Evolutionary conservation across 2,329 filamentous ascomycete genomes (phyloP).

Genomic region (Myriangium duriaei): DNA sequence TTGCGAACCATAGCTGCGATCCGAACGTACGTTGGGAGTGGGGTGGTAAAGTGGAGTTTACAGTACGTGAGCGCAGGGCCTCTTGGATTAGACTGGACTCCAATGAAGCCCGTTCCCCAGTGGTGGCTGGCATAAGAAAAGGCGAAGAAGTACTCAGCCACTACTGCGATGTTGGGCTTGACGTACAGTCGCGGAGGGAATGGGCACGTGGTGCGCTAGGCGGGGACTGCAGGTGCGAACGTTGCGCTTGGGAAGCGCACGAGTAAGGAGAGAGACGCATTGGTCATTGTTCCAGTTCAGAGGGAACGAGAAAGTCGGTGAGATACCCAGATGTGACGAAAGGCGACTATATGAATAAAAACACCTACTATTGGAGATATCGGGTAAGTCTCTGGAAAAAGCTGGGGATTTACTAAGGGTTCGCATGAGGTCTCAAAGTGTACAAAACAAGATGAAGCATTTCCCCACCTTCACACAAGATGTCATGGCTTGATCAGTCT

Average conservation of each 20-base stretch:
- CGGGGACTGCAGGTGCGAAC: conserved; percentile 73
- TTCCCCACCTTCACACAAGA: too few species aligned
- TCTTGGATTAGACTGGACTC: conserved; percentile 30
- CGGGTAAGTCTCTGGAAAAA: too few species aligned
- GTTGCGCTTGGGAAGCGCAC: conserved; percentile 60
- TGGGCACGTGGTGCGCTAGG: conserved; percentile 83
- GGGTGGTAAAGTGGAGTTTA: conserved; percentile 65
- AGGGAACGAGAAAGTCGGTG: too few species aligned
- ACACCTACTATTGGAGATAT: too few species aligned
- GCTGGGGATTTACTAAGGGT: too few species aligned
- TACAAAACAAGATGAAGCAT: too few species aligned
- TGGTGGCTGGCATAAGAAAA: conserved; percentile 50
- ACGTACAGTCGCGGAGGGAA: conserved; percentile 69
- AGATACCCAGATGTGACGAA: too few species aligned
- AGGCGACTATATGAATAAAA: too few species aligned
- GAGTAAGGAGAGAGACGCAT: too few species aligned
- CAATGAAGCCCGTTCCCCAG: conserved; percentile 17
- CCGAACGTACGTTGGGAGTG: conserved; percentile 94
- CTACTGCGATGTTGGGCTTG: conserved; percentile 77
- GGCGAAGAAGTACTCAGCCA: conserved; percentile 86
- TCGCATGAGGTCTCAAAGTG: too few species aligned
- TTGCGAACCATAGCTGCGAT: conserved; percentile 92
- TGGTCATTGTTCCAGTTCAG: too few species aligned
- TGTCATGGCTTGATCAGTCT: too few species aligned
- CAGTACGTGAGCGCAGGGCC: conserved; percentile 47